Conservation (phyloP, 768 basidiomycete species). For the Lactifluus echinatus region DNA sequence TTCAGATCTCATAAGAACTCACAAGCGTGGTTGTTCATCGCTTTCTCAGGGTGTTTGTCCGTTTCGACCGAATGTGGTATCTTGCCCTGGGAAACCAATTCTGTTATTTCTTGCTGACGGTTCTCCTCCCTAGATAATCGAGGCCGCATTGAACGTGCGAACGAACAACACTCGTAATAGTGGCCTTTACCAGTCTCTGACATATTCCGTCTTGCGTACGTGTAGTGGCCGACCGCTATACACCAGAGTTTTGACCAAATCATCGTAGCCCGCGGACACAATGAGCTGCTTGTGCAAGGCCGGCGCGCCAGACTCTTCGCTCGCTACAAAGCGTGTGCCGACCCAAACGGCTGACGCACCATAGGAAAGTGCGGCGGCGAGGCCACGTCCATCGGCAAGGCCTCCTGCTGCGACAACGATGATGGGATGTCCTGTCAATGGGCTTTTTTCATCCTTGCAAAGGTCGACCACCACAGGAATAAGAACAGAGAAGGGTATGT, state of each 20-base stretch:
- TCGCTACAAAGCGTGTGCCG: slow-evolving; percentile 79
- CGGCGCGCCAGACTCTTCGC: slow-evolving; percentile 72
- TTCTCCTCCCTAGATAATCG: slow-evolving; percentile 47
- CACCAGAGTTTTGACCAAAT: slow-evolving; percentile 59
- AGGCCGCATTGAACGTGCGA: not conserved
- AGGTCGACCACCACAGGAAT: slow-evolving; percentile 77
- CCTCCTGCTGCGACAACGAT: slow-evolving; percentile 80
- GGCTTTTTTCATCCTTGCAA: slow-evolving; percentile 59
- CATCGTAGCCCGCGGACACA: slow-evolving; percentile 65
- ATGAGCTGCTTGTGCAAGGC: slow-evolving; percentile 62
- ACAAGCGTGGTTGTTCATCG: slow-evolving; percentile 52
- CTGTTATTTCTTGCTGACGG: slow-evolving; percentile 48
- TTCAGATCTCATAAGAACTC: slow-evolving; percentile 22
- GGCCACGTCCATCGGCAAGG: slow-evolving; percentile 73
- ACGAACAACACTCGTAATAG: slow-evolving; percentile 4
- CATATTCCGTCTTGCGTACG: slow-evolving; percentile 74
- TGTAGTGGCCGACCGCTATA: slow-evolving; percentile 76
- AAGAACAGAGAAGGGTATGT: slow-evolving; percentile 71
- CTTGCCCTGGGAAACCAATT: slow-evolving; percentile 52
- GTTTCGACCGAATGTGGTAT: slow-evolving; percentile 74
- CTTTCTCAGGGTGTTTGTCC: slow-evolving; percentile 57
- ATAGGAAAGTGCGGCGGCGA: slow-evolving; percentile 66
- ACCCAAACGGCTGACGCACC: slow-evolving; percentile 87
- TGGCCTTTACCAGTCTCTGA: slow-evolving; percentile 52
- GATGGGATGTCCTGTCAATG: slow-evolving; percentile 69